Base-by-base conservation (phyloP, 2,329 filamentous ascomycete species). In the Kalmusia sp. region DNA sequence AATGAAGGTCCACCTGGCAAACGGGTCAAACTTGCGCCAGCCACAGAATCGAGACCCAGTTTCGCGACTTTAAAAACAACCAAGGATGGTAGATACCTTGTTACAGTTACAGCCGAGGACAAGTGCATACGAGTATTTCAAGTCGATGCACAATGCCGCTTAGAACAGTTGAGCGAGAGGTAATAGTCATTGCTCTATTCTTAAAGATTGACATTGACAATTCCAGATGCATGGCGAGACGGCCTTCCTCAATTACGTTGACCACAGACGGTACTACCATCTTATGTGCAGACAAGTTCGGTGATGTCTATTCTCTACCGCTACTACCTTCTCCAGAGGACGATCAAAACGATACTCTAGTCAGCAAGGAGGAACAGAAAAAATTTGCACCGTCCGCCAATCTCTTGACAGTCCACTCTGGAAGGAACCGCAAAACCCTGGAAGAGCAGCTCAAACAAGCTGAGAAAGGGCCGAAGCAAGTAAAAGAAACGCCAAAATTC, bases 221-320 rank as follows among this genome's bases (percentile, higher is more conserved):
- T n/a, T 14, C 5, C 50, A 93, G 92, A 74, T 78, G 77, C 53
- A 96, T 98, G 90, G 91, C 92, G 33, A 98, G 97, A 78, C 87
- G 92, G 30, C 92, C 93, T 11, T 93, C 88, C 69, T 87, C 90
- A 30, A 79, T 98, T 52, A 78, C 83, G 46, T 76, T 97, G 47
- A 86, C 89, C 6, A 79, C 84, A 33, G 88, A 93, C 69, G 82
- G 85, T 57, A 80, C 82, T 37, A 90, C 87, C 7, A 91, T 99
- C 58, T 76, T 98, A 52, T 87, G 86, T 57, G 93, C 87, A 47
- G 95, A 99, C 79, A 99, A 99, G 75, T 98, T 98, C 68, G 95
- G 95, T 61, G 95, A 99, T 72, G 93, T 97, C 55, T 98, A 96
- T 76, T 85, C 90, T 9, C 77, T 99, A 6, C 93, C 95, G 12